These are phyloP conservation scores for Thelonectria olida DNA, from an alignment of 2,329 filamentous ascomycete species.

Conservation along the genomic window DNA sequence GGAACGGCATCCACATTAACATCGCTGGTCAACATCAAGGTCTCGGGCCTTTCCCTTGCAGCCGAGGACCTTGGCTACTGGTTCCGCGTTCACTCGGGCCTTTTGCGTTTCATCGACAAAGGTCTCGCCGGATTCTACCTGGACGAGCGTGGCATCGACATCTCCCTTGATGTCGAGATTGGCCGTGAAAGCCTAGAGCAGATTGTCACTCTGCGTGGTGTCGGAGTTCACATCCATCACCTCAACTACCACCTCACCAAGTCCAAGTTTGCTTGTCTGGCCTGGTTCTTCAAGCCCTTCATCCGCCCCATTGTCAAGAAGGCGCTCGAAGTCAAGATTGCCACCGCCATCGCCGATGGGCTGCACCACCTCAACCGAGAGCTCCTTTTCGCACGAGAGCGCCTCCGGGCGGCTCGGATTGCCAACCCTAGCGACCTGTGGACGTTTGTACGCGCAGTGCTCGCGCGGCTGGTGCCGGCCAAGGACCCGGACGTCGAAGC, in stretches of 20 bases:
- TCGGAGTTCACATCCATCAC: constrained; percentile 86
- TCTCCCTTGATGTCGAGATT: constrained; percentile 86
- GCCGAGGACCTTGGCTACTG: constrained; percentile 93
- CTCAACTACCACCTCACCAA: constrained; percentile 80
- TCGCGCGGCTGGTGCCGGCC: constrained; percentile 76
- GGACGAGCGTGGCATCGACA: constrained; percentile 87
- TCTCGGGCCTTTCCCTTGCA: constrained; percentile 84
- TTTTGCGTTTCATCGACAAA: constrained; percentile 80
- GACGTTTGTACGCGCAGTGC: constrained; percentile 84
- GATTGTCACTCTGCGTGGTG: constrained; percentile 79
- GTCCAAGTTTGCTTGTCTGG: constrained; percentile 79
- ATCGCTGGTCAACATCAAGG: constrained; percentile 78
- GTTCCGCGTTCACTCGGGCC: constrained; percentile 79
- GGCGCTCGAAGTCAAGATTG: constrained; percentile 81
- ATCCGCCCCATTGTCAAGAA: constrained; percentile 83
- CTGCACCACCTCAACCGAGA: constrained; percentile 84
- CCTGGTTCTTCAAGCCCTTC: constrained; percentile 86
- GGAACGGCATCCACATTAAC: constrained; percentile 71
- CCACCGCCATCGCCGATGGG: constrained; percentile 73
- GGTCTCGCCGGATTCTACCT: constrained; percentile 88
- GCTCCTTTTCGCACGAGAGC: constrained; percentile 84
- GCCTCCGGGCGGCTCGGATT: constrained; percentile 85
- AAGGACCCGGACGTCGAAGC: constrained; percentile 81
- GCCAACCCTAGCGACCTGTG: constrained; percentile 79
- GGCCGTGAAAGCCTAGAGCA: constrained; percentile 81